Evolutionary conservation across 768 basidiomycete genomes (phyloP), one percentile per base, ranked within the genome.

Genomic region (Hemileccinum rubropunctum): DNA sequence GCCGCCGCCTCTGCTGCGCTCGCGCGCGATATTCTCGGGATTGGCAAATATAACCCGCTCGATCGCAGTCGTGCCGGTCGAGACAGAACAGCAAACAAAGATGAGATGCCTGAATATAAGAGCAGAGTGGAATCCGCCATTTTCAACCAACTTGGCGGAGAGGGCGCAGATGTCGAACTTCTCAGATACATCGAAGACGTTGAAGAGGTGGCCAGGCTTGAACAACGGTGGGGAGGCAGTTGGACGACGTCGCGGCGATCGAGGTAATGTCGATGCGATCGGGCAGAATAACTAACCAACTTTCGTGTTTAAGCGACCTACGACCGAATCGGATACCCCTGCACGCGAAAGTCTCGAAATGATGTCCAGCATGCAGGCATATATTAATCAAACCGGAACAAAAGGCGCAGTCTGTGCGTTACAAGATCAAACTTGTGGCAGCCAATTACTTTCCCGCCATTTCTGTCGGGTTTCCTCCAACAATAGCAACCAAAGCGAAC

Each of bases 331-430:
- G 97, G 28, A 91, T 98, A 58, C 94, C 92, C 1, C 76, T 99
- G 1, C 91, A 89, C 57, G 90, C 93, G 0, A 98, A 98, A 68
- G 83, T 88, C 45, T 93, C 94, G 3, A 98, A 98, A 70, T 91
- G 97, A 4, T 99, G 97, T 72, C 87, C 93, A 14, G 78, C 77
- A 2, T 99, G 97, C 65, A 85, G 90, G 15, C 95, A 98, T 68
- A 97, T 98, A 58, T 80, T 98, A 54, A 97, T 98, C 71, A 97
- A 98, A 66, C 97, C 97, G 4, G 97, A 99, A 66, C 89, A 95
- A 63, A 98, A 99, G 65, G 88, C 93, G 0, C 91, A 93, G 58
- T 93, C 91, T 15, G 87, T 90, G 33, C 83, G 92, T 15, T 98
- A 86, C 77, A 98, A 98, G 72, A 98, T 98, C 71, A 98, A 98